Base-by-base conservation (phyloP, 1,284 basidiomycete genomes). In the Cutaneotrichosporon sp. region DNA sequence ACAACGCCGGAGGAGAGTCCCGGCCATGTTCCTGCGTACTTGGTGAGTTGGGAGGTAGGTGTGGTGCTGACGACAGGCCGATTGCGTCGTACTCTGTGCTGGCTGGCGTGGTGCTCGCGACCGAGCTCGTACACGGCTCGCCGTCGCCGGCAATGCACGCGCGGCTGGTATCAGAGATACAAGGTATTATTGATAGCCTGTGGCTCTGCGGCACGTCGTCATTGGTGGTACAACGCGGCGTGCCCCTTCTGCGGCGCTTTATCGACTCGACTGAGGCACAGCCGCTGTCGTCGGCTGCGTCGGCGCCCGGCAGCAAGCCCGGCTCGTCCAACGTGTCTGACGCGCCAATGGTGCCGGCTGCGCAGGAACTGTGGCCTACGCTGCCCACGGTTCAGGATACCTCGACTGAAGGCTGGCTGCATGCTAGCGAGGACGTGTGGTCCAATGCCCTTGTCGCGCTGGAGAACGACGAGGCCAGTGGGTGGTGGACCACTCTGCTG, bases 11-110 rank as follows among this genome's bases (percentile, higher is more conserved):
- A 60, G 58, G 30, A 59, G 59, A 23, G 62, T 65, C 3, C 65
- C 65, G 17, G 42, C 52, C n/a, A 56, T 67, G 56, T 67, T 63
- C 55, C 62, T 59, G 44, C 63, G 63, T 30, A 58, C 62, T 23
- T 67, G 65, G 65, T 42, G 38, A 21, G 47, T 42, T 17, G n/a
- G n/a, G n/a, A n/a, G n/a, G n/a, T n/a, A n/a, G n/a, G n/a, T n/a
- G n/a, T n/a, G n/a, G n/a, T n/a, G 4, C 47, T 49, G 30, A 48
- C 23, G 0, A 17, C 38, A 49, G 47, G 61, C 63, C 50, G 35
- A 49, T 67, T 12, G 59, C 62, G 3, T 62, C 61, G 9, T 59
- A 64, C 51, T 63, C 63, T 0, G 59, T 67, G 7, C 56, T 67
- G 9, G 58, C 59, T 3, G 65, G 61, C 12, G 61, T 62, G 33